Conservation (phyloP, 2,329 filamentous ascomycete species). For the Diaporthe caulivora region DNA sequence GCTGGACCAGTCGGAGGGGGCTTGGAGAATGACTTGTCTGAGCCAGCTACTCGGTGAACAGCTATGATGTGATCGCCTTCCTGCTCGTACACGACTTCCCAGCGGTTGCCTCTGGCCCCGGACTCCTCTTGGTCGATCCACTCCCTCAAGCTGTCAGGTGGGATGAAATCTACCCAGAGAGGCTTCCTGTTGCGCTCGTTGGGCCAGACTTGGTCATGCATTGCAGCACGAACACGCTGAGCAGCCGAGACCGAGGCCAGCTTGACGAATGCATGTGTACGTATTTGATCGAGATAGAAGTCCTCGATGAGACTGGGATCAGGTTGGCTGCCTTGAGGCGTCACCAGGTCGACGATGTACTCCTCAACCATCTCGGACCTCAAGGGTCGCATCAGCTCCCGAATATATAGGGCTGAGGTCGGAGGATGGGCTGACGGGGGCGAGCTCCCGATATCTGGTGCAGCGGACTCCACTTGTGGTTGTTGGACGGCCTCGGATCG, state of each 20-base stretch:
- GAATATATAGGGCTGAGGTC: conserved; percentile 86
- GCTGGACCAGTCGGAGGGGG: conserved; percentile 41
- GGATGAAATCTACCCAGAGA: conserved; percentile 91
- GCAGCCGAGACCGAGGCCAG: conserved; percentile 80
- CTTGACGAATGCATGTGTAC: conserved; percentile 86
- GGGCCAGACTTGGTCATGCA: conserved; percentile 88
- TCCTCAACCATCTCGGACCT: conserved; percentile 75
- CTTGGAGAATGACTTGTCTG: conserved; percentile 44
- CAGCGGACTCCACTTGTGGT: conserved; percentile 35
- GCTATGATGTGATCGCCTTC: conserved; percentile 68
- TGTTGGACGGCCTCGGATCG: conserved; percentile 31
- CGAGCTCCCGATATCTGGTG: conserved; percentile 62
- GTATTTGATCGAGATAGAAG: conserved; percentile 86
- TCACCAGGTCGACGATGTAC: conserved; percentile 78
- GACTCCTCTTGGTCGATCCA: conserved; percentile 81
- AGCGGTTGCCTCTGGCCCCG: conserved; percentile 62
- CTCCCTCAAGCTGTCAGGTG: conserved; percentile 75
- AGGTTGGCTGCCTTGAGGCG: conserved; percentile 63
- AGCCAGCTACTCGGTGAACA: conserved; percentile 63
- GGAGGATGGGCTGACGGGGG: conserved; percentile 69
- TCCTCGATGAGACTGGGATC: conserved; percentile 70
- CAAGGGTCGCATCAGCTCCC: conserved; percentile 89
- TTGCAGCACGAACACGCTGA: conserved; percentile 77
- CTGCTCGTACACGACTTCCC: conserved; percentile 79
- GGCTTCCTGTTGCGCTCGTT: conserved; percentile 86